Evolutionary conservation across 805 yeast genomes (phyloP), one percentile per base, ranked within the genome.

Genomic region (Yamadazyma scolyti): DNA sequence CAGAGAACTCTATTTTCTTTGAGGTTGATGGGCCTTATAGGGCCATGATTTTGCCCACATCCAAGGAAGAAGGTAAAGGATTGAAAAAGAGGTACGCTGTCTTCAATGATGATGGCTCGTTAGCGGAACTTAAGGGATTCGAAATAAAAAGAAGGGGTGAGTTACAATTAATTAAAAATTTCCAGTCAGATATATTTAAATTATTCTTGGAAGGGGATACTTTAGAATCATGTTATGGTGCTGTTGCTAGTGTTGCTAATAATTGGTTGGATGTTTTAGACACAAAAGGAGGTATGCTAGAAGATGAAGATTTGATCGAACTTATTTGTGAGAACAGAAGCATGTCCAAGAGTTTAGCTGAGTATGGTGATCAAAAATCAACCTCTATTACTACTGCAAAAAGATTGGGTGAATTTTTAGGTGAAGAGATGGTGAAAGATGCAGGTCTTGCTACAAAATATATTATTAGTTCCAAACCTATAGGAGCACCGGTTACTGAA

Each of bases 11-110:
- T 10, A 93, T 93, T 58, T 90, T 90, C 61, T 93, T 93, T 46
- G 99, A 93, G 54, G 96, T 94, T 12, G 99, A 93, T 64, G 99
- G 99, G 8, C 99, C 99, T 1, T 93, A 93, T 54, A 83, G 79
- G 48, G 98, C 98, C 0, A 93, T 93, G 98, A 76, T 93, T 35
- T 69, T 93, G 30, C 99, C 99, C 4, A 88, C 97, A 0, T 90
- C 97, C 0, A 86, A 87, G 42, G 98, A 93, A 53, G 97, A 94
- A 67, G 97, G 96, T 27, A 89, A 89, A 58, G 96, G 96, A 43
- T 70, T 93, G 50, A 93, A 93, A 56, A 93, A 93, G 49, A 74
- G 99, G 48, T 93, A 93, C 50, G 99, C 98, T 2, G 99, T 93
- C 4, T 93, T 93, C 62, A 93, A 93, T 52, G 77, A 82, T 34